phyloP scores from a whole-genome alignment of 2,329 filamentous ascomycete species.

The Lecanosticta acicola region DNA sequence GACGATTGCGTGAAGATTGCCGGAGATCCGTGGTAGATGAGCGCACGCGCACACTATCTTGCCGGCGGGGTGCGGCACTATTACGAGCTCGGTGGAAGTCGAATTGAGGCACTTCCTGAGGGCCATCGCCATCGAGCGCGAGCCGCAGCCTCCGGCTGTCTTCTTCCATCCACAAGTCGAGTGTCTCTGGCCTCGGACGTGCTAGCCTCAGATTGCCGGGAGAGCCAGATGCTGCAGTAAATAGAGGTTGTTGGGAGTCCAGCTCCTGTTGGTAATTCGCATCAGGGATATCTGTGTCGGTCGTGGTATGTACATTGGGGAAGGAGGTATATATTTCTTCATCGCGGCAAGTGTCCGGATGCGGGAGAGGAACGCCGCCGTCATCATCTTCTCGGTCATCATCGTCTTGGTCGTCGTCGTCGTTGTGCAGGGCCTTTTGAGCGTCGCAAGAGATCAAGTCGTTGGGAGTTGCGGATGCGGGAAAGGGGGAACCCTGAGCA shows the following conservation, averaged over 20 bases:
- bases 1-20: background rate
- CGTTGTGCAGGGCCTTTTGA: constrained; percentile 6
- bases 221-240: background rate
- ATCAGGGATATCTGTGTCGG: background rate
- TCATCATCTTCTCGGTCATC: constrained; percentile 12
- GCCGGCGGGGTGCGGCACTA: no score
- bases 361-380: constrained; percentile 9
- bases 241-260: background rate
- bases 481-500: constrained; percentile 6
- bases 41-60: no score
- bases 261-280: background rate
- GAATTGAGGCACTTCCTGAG: constrained; percentile 13
- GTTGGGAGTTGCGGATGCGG: constrained; percentile 6
- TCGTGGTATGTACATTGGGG: background rate
- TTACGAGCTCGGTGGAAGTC: background rate
- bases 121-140: constrained; percentile 17
- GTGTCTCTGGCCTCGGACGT: constrained; percentile 17
- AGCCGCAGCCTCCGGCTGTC: constrained; percentile 21
- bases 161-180: constrained; percentile 22
- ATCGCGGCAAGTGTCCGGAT: background rate
- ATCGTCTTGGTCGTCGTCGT: constrained; percentile 5
- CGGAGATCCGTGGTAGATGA: background rate
- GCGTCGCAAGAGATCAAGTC: constrained; percentile 4
- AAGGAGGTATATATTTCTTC: constrained; percentile 1
- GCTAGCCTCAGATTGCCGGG: constrained; percentile 5